Percentiles rank a stretch among this genome's conserved stretches.
Evolutionary conservation across 1,284 basidiomycete genomes (phyloP).

Genomic region (Ganoderma meredithae): DNA sequence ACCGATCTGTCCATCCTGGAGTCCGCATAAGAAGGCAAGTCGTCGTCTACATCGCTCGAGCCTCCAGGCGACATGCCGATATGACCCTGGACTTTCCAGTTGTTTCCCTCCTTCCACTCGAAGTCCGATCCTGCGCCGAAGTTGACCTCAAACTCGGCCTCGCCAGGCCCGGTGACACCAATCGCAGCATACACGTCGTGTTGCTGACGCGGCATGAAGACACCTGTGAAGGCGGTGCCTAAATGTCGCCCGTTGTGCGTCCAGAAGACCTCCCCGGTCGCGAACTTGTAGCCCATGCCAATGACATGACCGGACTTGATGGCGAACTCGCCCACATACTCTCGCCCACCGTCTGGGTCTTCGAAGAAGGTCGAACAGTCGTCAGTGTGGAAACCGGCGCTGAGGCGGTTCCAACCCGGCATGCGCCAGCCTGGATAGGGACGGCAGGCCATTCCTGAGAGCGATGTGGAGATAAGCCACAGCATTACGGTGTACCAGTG

Average conservation of each 20-base stretch:
- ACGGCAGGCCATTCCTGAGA: constrained; percentile 66
- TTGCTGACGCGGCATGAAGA: constrained; percentile 58
- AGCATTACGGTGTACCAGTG: not conserved
- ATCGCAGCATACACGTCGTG: constrained; percentile 72
- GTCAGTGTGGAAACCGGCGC: constrained; percentile 71
- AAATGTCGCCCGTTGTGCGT: constrained; percentile 71
- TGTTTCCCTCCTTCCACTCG: constrained; percentile 67
- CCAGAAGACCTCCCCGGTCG: constrained; percentile 62
- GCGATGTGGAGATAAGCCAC: not conserved
- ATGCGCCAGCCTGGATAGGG: constrained; percentile 71
- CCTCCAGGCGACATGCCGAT: constrained; percentile 46
- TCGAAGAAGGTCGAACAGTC: constrained; percentile 78
- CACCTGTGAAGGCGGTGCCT: constrained; percentile 61
- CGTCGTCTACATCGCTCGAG: constrained; percentile 36
- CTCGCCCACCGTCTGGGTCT: constrained; percentile 66
- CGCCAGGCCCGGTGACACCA: constrained; percentile 56
- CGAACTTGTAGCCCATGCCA: constrained; percentile 70
- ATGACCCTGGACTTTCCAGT: constrained; percentile 66
- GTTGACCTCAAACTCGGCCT: constrained; percentile 64
- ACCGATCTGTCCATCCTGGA: constrained; percentile 12
- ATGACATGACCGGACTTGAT: constrained; percentile 57
- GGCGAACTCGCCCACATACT: constrained; percentile 51
- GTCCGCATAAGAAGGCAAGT: constrained; percentile 42
- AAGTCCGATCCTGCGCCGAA: constrained; percentile 64
- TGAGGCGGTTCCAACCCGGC: constrained; percentile 77